Base-by-base conservation (phyloP, 768 basidiomycete species). In the Mycena vitilis region DNA sequence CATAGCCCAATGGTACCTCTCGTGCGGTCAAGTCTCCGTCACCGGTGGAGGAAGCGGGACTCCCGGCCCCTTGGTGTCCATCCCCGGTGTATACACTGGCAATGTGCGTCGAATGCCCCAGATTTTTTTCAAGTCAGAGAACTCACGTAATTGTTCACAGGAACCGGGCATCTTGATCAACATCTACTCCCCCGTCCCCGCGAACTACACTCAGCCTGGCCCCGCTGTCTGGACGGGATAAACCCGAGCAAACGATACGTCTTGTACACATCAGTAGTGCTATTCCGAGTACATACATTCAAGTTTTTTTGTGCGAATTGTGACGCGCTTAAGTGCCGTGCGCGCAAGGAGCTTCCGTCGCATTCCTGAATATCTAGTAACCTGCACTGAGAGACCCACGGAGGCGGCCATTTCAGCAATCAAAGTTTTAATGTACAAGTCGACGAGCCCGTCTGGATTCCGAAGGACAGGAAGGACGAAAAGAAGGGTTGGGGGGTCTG, bases 11-110 rank as follows among this genome's bases (percentile, higher is more conserved):
- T 80, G 78, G 75, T 80, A 80, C 67, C 73, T 80, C 60, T 73
- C 75, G 61, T 84, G 83, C 65, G 82, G 75, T 13, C 83, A 84
- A 63, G 71, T 84, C 61, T 77, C 79, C 40, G 81, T 84, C 49
- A 81, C 79, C 1, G 78, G 78, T 30, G 83, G 83, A 15, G 83
- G 83, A 11, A 80, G 71, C 71, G 81, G 81, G 10, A 80, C 60
- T 9, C 81, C 81, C 0, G 74, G 77, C 4, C 81, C 81, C 12
- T 68, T 81, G 36, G 80, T 81, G 34, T 60, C 78, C 12, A 79
- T 81, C 65, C 81, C 81, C 6, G 81, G 81, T 30, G 81, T 79
- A 9, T 82, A 82, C 73, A 79, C 77, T 9, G 80, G 80, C 9
- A 58, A 75, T 60, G 75, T 71, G 55, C 20, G 72, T 71, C 18